Conservation (phyloP, 225 moss, liverwort and hornwort genomes). For the Physcomitrium patens region DNA sequence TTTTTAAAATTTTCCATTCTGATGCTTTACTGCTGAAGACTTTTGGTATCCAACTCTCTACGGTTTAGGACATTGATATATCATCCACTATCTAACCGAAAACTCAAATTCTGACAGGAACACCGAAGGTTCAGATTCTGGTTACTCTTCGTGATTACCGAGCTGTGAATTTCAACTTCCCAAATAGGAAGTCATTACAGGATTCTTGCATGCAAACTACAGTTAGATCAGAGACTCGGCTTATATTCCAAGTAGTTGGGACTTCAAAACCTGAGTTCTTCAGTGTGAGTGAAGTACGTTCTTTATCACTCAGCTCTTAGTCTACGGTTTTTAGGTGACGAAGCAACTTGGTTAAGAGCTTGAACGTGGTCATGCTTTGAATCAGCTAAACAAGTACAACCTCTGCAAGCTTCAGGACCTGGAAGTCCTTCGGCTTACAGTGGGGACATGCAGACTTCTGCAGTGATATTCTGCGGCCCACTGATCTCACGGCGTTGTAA, state of each 20-base stretch:
- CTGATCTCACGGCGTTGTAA: conserved; percentile 4
- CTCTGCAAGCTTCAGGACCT: background rate
- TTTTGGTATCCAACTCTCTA: conserved; percentile 2
- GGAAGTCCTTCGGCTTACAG: background rate
- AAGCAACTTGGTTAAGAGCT: background rate
- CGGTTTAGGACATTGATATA: background rate
- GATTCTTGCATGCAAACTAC: conserved; percentile 36
- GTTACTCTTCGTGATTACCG: conserved; percentile 47
- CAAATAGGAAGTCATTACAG: conserved; percentile 42
- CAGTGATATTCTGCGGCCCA: background rate
- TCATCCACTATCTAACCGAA: conserved; percentile 24
- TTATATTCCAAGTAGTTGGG: conserved; percentile 47
- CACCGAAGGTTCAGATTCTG: conserved; percentile 45
- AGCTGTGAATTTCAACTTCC: conserved; percentile 37
- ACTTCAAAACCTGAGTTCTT: conserved; percentile 39
- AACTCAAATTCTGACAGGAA: conserved; percentile 31
- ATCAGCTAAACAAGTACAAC: conserved; percentile 8
- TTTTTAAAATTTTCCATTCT: background rate
- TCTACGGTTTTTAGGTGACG: background rate
- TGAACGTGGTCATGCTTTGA: background rate
- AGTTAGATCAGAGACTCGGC: conserved; percentile 48
- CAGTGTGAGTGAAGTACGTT: conserved; percentile 36
- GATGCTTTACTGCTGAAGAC: background rate
- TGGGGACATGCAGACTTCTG: background rate
- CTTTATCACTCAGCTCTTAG: conserved; percentile 54